A percentile compares a stretch with the other conserved stretches of the same genome.
Evolutionary conservation across 2,329 filamentous ascomycete species (phyloP).

Genomic region (Ampelomyces quisqualis): DNA sequence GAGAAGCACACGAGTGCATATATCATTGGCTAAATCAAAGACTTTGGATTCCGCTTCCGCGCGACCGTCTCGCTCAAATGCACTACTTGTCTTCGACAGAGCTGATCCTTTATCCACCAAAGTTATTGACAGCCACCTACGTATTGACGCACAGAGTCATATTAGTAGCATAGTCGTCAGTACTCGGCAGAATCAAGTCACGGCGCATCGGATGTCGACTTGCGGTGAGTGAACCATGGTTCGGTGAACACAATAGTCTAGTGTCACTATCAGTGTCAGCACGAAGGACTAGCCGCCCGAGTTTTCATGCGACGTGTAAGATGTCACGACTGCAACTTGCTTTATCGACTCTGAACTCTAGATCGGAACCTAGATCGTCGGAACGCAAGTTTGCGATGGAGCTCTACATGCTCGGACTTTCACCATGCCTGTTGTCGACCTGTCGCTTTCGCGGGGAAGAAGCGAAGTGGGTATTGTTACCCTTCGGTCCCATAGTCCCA

Average conservation of each 20-base stretch:
- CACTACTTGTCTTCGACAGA: neutral
- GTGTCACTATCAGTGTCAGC: neutral
- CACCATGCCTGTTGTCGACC: neutral
- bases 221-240: slow-evolving; percentile 2
- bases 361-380: too few species aligned
- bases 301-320: too few species aligned
- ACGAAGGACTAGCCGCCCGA: too few species aligned
- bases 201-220: neutral
- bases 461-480: slow-evolving; percentile 5
- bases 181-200: too few species aligned
- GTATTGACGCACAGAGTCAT: too few species aligned
- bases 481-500: slow-evolving; percentile 4
- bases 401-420: too few species aligned
- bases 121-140: too few species aligned
- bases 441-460: neutral
- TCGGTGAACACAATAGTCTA: too few species aligned
- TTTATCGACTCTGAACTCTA: too few species aligned
- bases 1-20: too few species aligned
- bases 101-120: neutral
- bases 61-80: neutral
- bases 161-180: too few species aligned
- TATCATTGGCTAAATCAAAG: slow-evolving; percentile 8
- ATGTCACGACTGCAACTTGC: too few species aligned
- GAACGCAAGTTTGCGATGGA: neutral
- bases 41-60: neutral